These are phyloP conservation scores for Skeletonema marinoi DNA, from an alignment of 108 stramenopile species.

Conservation along the genomic window DNA sequence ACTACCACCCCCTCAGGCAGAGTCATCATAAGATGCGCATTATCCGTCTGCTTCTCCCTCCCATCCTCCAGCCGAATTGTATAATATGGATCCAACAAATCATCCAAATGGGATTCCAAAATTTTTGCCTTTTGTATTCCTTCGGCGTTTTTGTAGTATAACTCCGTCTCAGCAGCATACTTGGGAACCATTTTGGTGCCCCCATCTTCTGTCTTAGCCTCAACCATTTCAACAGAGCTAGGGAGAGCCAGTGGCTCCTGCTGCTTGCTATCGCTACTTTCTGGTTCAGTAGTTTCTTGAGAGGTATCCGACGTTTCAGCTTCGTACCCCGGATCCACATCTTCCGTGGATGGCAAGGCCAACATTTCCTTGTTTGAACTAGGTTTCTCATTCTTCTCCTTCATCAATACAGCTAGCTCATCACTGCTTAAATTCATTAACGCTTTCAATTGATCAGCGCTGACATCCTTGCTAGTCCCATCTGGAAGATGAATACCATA, in stretches of 20 bases:
- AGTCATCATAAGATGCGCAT: constrained; percentile 36
- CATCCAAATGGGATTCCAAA: constrained; percentile 44
- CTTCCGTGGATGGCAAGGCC: not conserved
- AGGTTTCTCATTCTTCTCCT: constrained; percentile 35
- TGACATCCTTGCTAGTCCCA: constrained; percentile 26
- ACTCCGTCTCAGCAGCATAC: constrained; percentile 26
- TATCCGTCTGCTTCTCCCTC: constrained; percentile 61
- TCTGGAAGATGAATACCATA: constrained; percentile 21
- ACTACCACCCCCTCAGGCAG: not conserved
- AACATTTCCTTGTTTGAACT: not conserved
- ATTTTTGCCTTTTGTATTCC: constrained; percentile 22
- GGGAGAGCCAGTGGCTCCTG: constrained; percentile 13
- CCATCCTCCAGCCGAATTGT: constrained; percentile 43
- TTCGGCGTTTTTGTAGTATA: constrained; percentile 32
- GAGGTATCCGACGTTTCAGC: not conserved
- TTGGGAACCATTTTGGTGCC: constrained; percentile 34
- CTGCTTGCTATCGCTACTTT: constrained; percentile 1
- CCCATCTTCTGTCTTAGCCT: constrained; percentile 45
- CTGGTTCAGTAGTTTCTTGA: not conserved
- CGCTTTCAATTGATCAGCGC: constrained; percentile 2
- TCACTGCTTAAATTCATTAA: constrained; percentile 37
- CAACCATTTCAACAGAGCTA: constrained; percentile 39
- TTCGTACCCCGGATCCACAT: constrained; percentile 6
- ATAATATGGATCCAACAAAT: constrained; percentile 57
- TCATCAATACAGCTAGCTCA: constrained; percentile 40